Evolutionary conservation across 306 rosid genomes (phyloP), one percentile per base, ranked within the genome.

Genomic region (Corylus americana): DNA sequence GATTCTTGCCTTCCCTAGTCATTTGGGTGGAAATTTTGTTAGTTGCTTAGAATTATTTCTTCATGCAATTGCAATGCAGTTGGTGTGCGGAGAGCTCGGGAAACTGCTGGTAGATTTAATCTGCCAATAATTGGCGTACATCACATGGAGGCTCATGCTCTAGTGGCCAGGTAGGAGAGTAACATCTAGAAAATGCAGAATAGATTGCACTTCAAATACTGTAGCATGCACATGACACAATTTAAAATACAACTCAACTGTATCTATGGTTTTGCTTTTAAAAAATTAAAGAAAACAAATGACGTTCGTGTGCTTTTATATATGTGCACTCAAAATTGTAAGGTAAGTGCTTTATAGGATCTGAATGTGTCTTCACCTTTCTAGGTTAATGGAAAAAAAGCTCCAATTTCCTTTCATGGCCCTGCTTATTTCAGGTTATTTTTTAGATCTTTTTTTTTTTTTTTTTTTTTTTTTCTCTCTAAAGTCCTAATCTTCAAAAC

Each of bases 141-240:
- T 92, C 98, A 95, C 85, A 95, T 92, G 98, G 98, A 95, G 77
- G 98, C 98, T 81, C 97, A 92, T 91, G 97, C 98, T 84, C 87
- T 95, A n/a, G 97, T 95, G 50, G 97, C 98, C 78, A 95, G 98
- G 98, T 92, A 87, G 48, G 73, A 11, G 79, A 55, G 18, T 61
- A 73, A 14, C 75, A 57, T 55, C 55, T 62, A 66, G 35, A 35
- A 62, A 67, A 37, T 75, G 31, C 68, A 18, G 55, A 71, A 18
- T 50, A 66, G 77, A 68, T 39, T 29, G 63, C 76, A 48, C 2
- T 39, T 57, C 37, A 25, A n/a, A 71, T 78, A 57, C 39, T 45
- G 77, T 68, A 50, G 71, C 61, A 31, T 73, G 55, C 76, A 54
- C 62, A 45, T 61, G 48, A 64, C 67, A 68, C 71, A 29, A 70